phyloP scores from a whole-genome alignment of 441 rosid species.

The Croton setiger region DNA sequence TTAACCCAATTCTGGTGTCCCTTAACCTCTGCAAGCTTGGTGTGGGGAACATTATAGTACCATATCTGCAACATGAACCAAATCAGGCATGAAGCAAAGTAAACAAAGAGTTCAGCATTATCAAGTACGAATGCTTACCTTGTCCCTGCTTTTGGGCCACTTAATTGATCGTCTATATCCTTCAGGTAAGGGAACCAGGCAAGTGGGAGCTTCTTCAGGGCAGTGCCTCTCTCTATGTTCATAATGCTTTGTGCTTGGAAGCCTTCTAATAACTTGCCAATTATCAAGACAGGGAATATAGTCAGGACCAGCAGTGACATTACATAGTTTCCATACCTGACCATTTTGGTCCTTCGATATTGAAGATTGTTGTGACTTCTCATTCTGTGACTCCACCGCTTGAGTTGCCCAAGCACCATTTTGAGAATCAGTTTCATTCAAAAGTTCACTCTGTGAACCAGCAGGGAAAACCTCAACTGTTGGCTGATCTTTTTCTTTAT shows the following conservation, averaged over 20 bases:
- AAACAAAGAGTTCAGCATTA: slow-evolving; percentile 11
- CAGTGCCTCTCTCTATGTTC: slow-evolving; percentile 98
- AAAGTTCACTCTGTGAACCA: slow-evolving; percentile 74
- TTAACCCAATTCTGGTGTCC: slow-evolving; percentile 99
- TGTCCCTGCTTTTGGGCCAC: slow-evolving; percentile 97
- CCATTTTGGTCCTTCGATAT: slow-evolving; percentile 32
- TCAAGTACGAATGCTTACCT: slow-evolving; percentile 35
- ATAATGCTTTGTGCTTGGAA: slow-evolving; percentile 73
- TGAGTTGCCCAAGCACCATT: slow-evolving; percentile 85
- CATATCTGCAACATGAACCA: slow-evolving; percentile 72
- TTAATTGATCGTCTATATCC: slow-evolving; percentile 72
- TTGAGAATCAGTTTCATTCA: slow-evolving; percentile 64
- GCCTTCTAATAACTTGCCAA: slow-evolving; percentile 63
- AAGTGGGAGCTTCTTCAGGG: slow-evolving; percentile 77
- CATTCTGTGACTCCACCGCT: slow-evolving; percentile 78
- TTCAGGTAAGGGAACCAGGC: slow-evolving; percentile 80
- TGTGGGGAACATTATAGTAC: slow-evolving; percentile 90
- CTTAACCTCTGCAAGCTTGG: slow-evolving; percentile 77
- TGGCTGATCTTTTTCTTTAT: slow-evolving; percentile 33
- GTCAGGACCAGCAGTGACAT: slow-evolving; percentile 85
- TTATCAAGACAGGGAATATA: slow-evolving; percentile 96
- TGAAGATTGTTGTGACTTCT: slow-evolving; percentile 61
- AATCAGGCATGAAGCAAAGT: slow-evolving; percentile 28
- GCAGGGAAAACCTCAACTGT: slow-evolving; percentile 63
- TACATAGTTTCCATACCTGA: slow-evolving; percentile 75